Evolutionary conservation across 2,329 filamentous ascomycete species (phyloP).

Genomic region (Nothophoma quercina): DNA sequence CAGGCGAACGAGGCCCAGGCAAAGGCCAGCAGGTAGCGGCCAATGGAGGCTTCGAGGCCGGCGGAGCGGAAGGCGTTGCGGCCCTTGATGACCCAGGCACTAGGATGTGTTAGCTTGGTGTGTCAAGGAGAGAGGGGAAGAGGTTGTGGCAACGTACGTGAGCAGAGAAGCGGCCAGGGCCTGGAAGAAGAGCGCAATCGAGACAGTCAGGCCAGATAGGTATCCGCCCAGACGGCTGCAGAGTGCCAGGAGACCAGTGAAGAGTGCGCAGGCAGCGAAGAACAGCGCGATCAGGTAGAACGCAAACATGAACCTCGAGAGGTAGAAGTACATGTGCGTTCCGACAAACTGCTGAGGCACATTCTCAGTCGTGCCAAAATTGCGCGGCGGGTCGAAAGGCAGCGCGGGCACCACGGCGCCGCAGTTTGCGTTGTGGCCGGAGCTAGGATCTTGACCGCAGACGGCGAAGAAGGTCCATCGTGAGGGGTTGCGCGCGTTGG

Average conservation of each 20-base stretch:
- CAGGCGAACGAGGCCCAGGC: conserved; percentile 75
- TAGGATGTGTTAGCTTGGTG: conserved; percentile 39
- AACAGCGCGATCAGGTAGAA: conserved; percentile 87
- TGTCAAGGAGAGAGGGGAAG: not conserved
- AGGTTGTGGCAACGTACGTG: conserved; percentile 73
- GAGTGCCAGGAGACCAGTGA: conserved; percentile 72
- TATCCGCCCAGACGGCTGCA: conserved; percentile 75
- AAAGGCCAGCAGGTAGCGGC: conserved; percentile 76
- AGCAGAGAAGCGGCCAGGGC: conserved; percentile 72
- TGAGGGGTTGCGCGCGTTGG: conserved; percentile 63
- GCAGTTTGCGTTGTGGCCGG: conserved; percentile 68
- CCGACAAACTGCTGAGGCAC: conserved; percentile 64
- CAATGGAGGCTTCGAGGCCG: conserved; percentile 67
- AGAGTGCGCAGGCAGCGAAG: conserved; percentile 74
- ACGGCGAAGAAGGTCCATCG: conserved; percentile 94
- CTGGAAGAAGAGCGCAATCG: conserved; percentile 73
- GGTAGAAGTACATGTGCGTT: conserved; percentile 75
- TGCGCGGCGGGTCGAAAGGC: conserved; percentile 70
- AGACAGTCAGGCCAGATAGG: conserved; percentile 66
- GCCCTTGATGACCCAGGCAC: conserved; percentile 72
- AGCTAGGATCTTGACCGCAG: conserved; percentile 66
- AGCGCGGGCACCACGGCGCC: conserved; percentile 66
- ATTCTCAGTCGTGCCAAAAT: conserved; percentile 65
- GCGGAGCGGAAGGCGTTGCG: conserved; percentile 69
- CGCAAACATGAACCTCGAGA: conserved; percentile 92